Evolutionary conservation across 2,329 filamentous ascomycete species (phyloP).

Genomic region (Elsinoe ampelina): DNA sequence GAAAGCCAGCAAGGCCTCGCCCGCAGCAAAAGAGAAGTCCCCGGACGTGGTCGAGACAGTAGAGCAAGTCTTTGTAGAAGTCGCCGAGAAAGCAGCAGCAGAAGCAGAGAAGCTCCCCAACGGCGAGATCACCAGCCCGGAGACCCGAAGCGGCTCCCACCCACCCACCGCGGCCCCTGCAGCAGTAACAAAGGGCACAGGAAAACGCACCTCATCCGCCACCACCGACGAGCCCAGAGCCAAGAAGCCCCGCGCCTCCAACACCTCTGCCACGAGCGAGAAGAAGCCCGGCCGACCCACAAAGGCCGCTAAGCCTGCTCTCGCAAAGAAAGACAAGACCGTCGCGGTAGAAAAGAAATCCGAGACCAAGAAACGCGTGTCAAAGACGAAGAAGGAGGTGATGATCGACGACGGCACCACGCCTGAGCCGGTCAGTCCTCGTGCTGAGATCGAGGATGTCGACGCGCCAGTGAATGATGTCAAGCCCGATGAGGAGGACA

Average conservation of each 20-base stretch:
- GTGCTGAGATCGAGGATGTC: constrained; percentile 8
- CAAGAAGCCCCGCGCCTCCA: background rate
- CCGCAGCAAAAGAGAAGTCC: background rate
- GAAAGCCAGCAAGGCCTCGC: background rate
- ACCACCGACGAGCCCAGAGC: background rate
- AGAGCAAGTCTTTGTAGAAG: background rate
- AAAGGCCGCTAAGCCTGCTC: background rate
- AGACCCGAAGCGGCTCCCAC: background rate
- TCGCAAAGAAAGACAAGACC: background rate
- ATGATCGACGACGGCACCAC: constrained; percentile 7
- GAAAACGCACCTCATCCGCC: background rate
- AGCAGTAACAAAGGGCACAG: background rate
- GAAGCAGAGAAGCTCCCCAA: background rate
- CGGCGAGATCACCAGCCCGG: background rate
- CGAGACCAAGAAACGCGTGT: background rate
- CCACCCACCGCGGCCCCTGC: background rate
- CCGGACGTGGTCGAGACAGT: background rate
- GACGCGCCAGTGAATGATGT: background rate
- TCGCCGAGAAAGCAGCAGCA: background rate
- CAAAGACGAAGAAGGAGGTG: background rate
- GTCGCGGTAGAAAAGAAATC: background rate
- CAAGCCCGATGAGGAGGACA: constrained; percentile 3
- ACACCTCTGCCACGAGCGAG: background rate
- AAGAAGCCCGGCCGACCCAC: background rate
- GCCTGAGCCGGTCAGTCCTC: background rate